These are phyloP conservation scores for Bacterosira constricta DNA, from an alignment of 108 stramenopile genomes.

Conservation along the genomic window DNA sequence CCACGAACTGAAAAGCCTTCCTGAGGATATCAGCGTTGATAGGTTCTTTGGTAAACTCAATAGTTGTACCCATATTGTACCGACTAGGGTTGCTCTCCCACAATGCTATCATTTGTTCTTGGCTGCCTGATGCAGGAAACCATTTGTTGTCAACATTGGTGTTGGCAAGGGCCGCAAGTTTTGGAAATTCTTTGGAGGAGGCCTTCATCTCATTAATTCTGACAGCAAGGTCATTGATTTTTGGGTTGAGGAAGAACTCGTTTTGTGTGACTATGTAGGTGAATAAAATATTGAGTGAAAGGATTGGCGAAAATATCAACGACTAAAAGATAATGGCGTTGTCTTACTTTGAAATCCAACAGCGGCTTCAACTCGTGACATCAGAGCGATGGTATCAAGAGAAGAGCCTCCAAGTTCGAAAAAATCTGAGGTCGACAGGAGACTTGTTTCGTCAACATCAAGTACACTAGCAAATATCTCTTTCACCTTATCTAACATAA, in stretches of 20 bases:
- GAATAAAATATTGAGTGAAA: too few species aligned
- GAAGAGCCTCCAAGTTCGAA: slow-evolving; percentile 16
- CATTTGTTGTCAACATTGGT: slow-evolving; percentile 20
- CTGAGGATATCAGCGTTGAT: too few species aligned
- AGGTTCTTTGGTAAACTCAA: too few species aligned
- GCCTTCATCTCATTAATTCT: neutral
- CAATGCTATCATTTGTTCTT: too few species aligned
- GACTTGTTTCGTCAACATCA: neutral
- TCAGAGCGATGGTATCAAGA: slow-evolving; percentile 16
- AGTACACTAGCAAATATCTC: slow-evolving; percentile 1
- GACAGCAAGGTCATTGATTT: neutral
- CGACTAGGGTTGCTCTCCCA: slow-evolving; percentile 14
- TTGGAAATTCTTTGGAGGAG: neutral
- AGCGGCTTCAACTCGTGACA: neutral
- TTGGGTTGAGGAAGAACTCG: too few species aligned
- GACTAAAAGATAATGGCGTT: neutral
- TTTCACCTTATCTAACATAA: neutral
- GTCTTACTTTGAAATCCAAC: neutral
- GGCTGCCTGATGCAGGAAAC: too few species aligned
- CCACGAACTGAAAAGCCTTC: too few species aligned
- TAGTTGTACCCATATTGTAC: slow-evolving; percentile 36
- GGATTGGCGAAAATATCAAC: too few species aligned
- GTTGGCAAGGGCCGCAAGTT: neutral
- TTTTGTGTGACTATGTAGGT: too few species aligned
- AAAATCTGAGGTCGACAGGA: slow-evolving; percentile 1